Base-by-base conservation (phyloP, 352 stramenopile species). In the Phytophthora ohioensis region DNA sequence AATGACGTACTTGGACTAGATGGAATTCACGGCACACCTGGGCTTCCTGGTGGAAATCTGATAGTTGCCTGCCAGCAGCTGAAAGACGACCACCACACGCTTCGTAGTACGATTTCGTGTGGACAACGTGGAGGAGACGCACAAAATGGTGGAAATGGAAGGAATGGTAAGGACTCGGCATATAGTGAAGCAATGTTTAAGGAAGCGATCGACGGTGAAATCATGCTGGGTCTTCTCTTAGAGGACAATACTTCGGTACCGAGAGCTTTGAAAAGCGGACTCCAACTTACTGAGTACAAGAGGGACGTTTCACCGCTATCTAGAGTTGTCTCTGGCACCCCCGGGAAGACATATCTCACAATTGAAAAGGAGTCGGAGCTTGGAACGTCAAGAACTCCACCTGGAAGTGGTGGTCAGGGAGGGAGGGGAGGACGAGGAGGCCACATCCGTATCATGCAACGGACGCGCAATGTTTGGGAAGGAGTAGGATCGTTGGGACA, bases 41-140 rank as follows among this genome's bases (percentile, higher is more conserved):
- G 68, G 2, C 36, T 72, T 42, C 63, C 63, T 51, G 68, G 68
- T 27, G 68, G 63, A 3, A 72, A 69, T 27, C 41, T 72, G 10
- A 11, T 51, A n/a, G 56, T 65, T 32, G 27, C 57, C 7, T 65
- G 55, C 13, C 30, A 41, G 0, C 3, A 27, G 13, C 17, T 69
- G 12, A 34, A 58, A 30, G 69, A 69, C 46, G 21, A 56, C n/a
- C 1, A 3, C 2, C 4, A 67, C 1, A 39, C 36, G 2, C 17
- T 76, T 17, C 57, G 10, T 2, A 48, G 5, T 2, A 76, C 64
- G 1, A n/a, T 30, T 36, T 76, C 51, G 5, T 12, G 51, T 47
- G 68, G 48, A 2, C 63, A 61, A 21, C 9, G 15, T 36, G 67
- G 59, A 5, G 59, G 59, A n/a, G 12, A 62, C 17, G 59, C 35